Evolutionary conservation across 2,329 filamentous ascomycete species (phyloP), one percentile per base, ranked within the genome.

Genomic region (Aspergillus fijiensis): DNA sequence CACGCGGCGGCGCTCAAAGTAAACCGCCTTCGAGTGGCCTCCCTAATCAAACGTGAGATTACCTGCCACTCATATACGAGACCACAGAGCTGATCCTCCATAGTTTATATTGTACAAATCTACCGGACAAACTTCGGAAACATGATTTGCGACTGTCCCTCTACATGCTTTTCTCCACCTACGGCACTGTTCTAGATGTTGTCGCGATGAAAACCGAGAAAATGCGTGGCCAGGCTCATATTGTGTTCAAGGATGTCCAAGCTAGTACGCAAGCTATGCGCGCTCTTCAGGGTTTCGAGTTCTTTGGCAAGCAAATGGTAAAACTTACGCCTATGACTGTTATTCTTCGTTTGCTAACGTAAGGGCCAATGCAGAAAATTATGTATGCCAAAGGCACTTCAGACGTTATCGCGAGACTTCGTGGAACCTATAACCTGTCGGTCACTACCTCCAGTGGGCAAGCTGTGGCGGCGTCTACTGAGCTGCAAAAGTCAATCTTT

Each of bases 141-240:
- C 82, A 86, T 62, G 93, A 98, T 74, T 80, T 99, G 48, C 88
- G 92, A 70, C 89, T 91, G 50, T 89, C 89, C 5, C 84, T 99
- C 31, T 99, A 99, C 79, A 90, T 92, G 76, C 85, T 98, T 12
- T 98, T 98, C 76, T 92, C 92, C 11, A 96, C 92, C 14, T 96
- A 96, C 74, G 95, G 95, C 47, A 87, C 92, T 0, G 90, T 99
- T 16, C 85, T 99, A 60, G 95, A 99, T 74, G 86, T 99, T 21
- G 90, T 97, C 52, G 91, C 91, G 31, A 82, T 97, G 68, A 96
- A 92, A 80, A 96, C 91, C 1, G 83, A 84, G 75, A 92, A 92
- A 79, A 97, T 98, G 93, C 89, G 95, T 53, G 95, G 95, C 3
- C 95, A 99, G 78, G 95, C 95, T 63, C 95, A 98, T 72, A 82